Percentiles rank a stretch among this genome's conserved stretches.
These are phyloP conservation scores for Protea cynaroides DNA, from an alignment of 164 flowering plant species.

Conservation along the genomic window DNA sequence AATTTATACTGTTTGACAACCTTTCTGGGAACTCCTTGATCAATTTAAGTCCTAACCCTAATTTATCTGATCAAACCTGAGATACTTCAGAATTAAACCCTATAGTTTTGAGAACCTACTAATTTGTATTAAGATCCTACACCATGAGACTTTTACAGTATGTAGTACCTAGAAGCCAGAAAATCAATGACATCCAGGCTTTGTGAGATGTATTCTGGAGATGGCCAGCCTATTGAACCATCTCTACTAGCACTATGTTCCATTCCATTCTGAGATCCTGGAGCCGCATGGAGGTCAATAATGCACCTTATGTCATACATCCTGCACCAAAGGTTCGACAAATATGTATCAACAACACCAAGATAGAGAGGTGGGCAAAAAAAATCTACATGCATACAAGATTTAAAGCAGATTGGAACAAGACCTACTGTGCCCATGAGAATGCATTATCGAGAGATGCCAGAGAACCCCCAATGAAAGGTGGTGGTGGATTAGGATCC, in stretches of 20 bases:
- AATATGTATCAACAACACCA: neutral
- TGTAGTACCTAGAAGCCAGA: conserved; percentile 61
- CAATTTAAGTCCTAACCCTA: too few species aligned
- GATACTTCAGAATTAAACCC: too few species aligned
- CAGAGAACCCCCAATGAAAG: conserved; percentile 66
- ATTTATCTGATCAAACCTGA: neutral
- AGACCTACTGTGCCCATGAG: conserved; percentile 86
- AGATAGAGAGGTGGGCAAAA: neutral
- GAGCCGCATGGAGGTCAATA: conserved; percentile 93
- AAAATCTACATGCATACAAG: neutral
- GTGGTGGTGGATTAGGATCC: conserved; percentile 82
- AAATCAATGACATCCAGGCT: conserved; percentile 72
- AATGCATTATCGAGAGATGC: conserved; percentile 83
- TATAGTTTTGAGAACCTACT: too few species aligned
- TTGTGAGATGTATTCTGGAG: conserved; percentile 49
- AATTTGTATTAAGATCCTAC: too few species aligned
- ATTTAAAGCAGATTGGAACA: conserved; percentile 15
- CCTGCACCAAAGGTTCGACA: conserved; percentile 38
- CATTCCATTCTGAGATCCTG: conserved; percentile 92
- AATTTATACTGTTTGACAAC: too few species aligned
- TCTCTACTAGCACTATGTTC: conserved; percentile 92
- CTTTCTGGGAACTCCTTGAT: too few species aligned
- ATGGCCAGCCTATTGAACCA: conserved; percentile 72
- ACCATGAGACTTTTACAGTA: too few species aligned
- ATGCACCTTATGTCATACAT: conserved; percentile 62